These are phyloP conservation scores for Salix viminalis DNA, from an alignment of 345 rosid genomes.

Conservation along the genomic window DNA sequence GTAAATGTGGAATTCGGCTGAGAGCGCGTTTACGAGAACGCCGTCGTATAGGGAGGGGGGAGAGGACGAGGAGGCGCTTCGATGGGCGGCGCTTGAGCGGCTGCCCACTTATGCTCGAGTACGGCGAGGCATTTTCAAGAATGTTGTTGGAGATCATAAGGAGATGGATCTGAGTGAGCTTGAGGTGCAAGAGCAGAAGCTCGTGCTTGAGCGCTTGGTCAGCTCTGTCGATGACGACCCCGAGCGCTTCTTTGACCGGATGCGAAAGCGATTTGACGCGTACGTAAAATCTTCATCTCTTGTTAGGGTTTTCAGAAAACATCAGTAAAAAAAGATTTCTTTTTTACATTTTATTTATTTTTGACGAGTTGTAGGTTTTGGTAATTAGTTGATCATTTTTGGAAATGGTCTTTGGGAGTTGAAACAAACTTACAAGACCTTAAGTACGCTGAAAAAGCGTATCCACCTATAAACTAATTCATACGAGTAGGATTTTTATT, in stretches of 20 bases:
- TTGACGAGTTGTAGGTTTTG: no score
- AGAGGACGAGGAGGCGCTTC: slow-evolving; percentile 74
- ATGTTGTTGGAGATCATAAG: slow-evolving; percentile 55
- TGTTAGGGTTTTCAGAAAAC: background rate
- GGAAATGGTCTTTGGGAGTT: background rate
- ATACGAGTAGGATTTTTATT: no score
- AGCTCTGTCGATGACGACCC: slow-evolving; percentile 74
- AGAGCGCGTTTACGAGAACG: slow-evolving; percentile 65
- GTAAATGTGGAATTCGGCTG: slow-evolving; percentile 85
- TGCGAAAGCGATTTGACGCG: slow-evolving; percentile 74
- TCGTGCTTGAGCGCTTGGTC: slow-evolving; percentile 69
- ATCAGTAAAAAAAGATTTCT: background rate
- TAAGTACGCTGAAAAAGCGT: background rate
- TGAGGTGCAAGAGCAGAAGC: slow-evolving; percentile 58
- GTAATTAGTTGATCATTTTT: background rate
- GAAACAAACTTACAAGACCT: background rate
- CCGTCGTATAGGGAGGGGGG: slow-evolving; percentile 56
- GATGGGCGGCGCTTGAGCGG: slow-evolving; percentile 90
- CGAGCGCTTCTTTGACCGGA: slow-evolving; percentile 75
- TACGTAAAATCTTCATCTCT: slow-evolving; percentile 22
- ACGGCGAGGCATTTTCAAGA: slow-evolving; percentile 73
- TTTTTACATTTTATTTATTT: background rate
- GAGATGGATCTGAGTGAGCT: slow-evolving; percentile 73
- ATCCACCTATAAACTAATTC: no score
- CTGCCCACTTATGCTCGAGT: slow-evolving; percentile 71